Base-by-base conservation (phyloP, 768 basidiomycete genomes). In the Lactarius trivialis region DNA sequence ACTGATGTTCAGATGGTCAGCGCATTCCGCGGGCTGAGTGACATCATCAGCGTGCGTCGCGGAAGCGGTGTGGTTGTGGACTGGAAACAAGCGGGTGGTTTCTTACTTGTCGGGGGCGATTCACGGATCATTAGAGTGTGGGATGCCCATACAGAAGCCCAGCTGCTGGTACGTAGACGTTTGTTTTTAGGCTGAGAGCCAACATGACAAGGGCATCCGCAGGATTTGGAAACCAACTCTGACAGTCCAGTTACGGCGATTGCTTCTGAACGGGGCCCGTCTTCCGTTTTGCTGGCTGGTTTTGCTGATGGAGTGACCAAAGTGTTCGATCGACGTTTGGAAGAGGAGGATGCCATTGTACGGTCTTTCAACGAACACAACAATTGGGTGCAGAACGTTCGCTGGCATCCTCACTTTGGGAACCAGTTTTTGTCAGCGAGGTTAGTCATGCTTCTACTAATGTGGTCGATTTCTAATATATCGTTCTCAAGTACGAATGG, bases 241-340 rank as follows among this genome's bases (percentile, higher is more conserved):
- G 91, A 95, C 48, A 91, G 92, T 63, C 91, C 93, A 48, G 83
- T 95, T 14, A 98, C 97, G 0, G 80, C 89, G 0, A 84, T 99
- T 54, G 79, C 83, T 2, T 91, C 89, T 11, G 93, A 97, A 65
- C 77, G 82, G 50, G 84, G 85, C 15, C 81, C 85, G 0, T 85
- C 88, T 19, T 85, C 90, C 60, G 85, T 86, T 2, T 93, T 98
- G 73, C 79, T 91, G 15, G 89, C 93, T 9, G 87, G 94, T 60
- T 98, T 98, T 72, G 97, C 89, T 17, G 93, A 98, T 72, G 97
- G 97, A 12, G 80, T 81, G 4, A 82, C 98, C 56, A 87, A 90
- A 68, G 78, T 97, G 2, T 98, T 94, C 74, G 97, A 99, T 76
- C 86, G 90, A 36, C 84, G 97, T n/a, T 73, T 92, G 14, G 84